Percentiles rank a stretch among this genome's conserved stretches.
phyloP scores from a whole-genome alignment of 345 rosid species.

The Rhodamnia rubescens region DNA sequence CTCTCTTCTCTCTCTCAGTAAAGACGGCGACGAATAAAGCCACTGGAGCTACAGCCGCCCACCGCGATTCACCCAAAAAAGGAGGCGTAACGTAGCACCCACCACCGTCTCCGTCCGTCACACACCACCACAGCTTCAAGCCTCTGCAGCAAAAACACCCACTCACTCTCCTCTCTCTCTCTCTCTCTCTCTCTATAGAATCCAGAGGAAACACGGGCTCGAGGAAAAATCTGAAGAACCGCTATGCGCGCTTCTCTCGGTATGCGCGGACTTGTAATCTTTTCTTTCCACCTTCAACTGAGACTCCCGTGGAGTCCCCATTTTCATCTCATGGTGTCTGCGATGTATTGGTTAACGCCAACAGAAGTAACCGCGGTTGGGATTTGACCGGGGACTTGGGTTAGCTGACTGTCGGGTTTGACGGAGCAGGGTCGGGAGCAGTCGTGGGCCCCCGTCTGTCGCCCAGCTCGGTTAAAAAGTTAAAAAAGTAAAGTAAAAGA shows the following conservation, averaged over 20 bases:
- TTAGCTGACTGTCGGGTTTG: conserved; percentile 4
- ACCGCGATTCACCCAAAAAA: not conserved
- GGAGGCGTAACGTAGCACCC: not conserved
- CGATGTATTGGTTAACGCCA: conserved; percentile 14
- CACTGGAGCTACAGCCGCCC: not conserved
- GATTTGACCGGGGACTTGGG: conserved; percentile 6
- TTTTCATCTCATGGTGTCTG: not conserved
- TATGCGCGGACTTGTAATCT: not conserved
- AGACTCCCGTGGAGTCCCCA: not conserved
- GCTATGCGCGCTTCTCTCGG: no score
- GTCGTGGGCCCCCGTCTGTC: not conserved
- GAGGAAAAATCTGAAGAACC: no score
- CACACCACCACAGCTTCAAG: not conserved
- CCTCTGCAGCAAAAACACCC: not conserved
- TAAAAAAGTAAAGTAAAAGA: no score
- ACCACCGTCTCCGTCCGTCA: not conserved
- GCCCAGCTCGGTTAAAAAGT: not conserved
- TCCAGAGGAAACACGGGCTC: no score
- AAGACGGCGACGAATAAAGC: not conserved
- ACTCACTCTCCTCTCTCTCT: no score
- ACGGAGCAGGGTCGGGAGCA: conserved; percentile 2
- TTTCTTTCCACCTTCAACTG: not conserved
- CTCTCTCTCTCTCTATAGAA: no score
- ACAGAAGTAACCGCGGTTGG: conserved; percentile 21
- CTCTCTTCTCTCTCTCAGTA: not conserved